Percentiles rank a stretch among this genome's conserved stretches.
These are phyloP conservation scores for Leucoagaricus sp. DNA, from an alignment of 1,284 basidiomycete species.

Conservation along the genomic window DNA sequence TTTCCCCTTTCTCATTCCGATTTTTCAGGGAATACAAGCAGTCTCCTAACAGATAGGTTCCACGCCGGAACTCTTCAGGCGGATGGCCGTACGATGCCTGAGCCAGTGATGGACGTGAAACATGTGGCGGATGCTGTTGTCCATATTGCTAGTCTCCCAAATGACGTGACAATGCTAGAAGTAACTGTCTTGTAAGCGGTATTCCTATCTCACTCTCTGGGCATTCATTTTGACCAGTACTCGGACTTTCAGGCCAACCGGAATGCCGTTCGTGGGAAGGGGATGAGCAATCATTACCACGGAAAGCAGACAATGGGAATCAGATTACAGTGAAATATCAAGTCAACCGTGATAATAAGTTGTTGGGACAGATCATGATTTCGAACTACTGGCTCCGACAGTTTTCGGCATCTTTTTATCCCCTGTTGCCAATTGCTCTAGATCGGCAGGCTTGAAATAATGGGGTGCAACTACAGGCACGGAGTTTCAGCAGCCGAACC, in stretches of 20 bases:
- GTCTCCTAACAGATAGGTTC: slow-evolving; percentile 52
- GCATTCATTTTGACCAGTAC: neutral
- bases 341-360: neutral
- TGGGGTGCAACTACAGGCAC: slow-evolving; percentile 79
- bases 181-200: slow-evolving; percentile 70
- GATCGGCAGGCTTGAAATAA: slow-evolving; percentile 88
- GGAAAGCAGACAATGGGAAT: neutral
- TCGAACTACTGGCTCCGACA: slow-evolving; percentile 31
- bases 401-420: slow-evolving; percentile 92
- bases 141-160: slow-evolving; percentile 69
- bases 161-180: slow-evolving; percentile 69
- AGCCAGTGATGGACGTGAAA: slow-evolving; percentile 67
- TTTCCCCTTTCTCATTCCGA: neutral
- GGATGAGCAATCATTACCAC: slow-evolving; percentile 37
- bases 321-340: neutral
- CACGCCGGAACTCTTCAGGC: slow-evolving; percentile 63
- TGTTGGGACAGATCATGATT: slow-evolving; percentile 17
- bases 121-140: slow-evolving; percentile 74
- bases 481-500: slow-evolving; percentile 9
- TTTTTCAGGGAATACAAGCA: slow-evolving; percentile 64
- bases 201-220: neutral
- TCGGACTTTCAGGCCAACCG: slow-evolving; percentile 45
- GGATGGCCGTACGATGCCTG: slow-evolving; percentile 59
- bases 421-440: slow-evolving; percentile 80
- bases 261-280: slow-evolving; percentile 63